Percentiles rank a stretch among this genome's conserved stretches.
These are phyloP conservation scores for Lepidium aucheri DNA, from an alignment of 345 rosid species.

Conservation along the genomic window DNA sequence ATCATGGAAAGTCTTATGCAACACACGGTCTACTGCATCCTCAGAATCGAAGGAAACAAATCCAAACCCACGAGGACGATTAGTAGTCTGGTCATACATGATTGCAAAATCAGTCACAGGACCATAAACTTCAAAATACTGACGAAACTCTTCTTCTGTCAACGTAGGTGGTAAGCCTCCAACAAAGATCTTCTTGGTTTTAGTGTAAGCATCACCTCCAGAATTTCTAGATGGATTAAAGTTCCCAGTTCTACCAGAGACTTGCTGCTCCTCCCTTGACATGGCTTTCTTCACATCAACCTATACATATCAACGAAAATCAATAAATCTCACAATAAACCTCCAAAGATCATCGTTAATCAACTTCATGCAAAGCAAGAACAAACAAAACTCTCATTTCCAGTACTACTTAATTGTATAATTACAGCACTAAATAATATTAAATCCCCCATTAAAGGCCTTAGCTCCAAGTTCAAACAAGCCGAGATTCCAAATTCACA, in stretches of 20 bases:
- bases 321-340: neutral
- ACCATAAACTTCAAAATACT: conserved; percentile 74
- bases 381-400: neutral
- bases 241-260: conserved; percentile 43
- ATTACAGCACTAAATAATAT: neutral
- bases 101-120: conserved; percentile 76
- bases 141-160: conserved; percentile 70
- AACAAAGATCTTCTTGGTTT: conserved; percentile 27
- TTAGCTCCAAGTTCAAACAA: neutral
- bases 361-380: neutral
- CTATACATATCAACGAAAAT: neutral
- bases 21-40: conserved; percentile 78
- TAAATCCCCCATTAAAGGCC: too few species aligned
- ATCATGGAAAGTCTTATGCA: conserved; percentile 76
- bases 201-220: too few species aligned
- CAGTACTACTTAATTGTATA: neutral
- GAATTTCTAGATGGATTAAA: conserved; percentile 27
- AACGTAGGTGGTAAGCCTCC: conserved; percentile 87
- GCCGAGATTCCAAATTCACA: neutral
- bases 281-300: conserved; percentile 75
- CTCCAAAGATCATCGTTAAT: neutral
- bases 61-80: conserved; percentile 89
- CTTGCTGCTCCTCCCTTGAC: conserved; percentile 17
- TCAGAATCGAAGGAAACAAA: conserved; percentile 81
- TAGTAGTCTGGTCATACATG: conserved; percentile 87